Percentiles rank a stretch among this genome's conserved stretches.
Evolutionary conservation across 2,329 filamentous ascomycete genomes (phyloP).

Genomic region (Sclerotinia glacialis): DNA sequence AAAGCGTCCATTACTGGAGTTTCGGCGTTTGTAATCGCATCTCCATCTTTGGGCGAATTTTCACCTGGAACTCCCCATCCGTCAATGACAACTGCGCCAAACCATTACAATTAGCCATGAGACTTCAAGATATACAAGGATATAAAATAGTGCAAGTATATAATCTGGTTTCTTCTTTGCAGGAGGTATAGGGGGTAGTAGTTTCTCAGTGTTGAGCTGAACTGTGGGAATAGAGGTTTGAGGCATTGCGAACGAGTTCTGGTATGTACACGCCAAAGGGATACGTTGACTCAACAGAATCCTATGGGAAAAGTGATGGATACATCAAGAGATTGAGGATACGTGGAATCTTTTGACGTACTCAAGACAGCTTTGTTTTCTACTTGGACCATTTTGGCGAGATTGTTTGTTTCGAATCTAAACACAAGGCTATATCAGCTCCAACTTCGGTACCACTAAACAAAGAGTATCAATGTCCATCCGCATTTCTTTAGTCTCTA

Average conservation of each 20-base stretch:
- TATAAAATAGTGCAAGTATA: slow-evolving; percentile 50
- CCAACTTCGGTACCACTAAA: slow-evolving; percentile 27
- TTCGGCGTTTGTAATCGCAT: slow-evolving; percentile 90
- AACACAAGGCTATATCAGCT: slow-evolving; percentile 21
- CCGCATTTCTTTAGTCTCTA: background rate
- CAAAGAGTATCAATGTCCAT: background rate
- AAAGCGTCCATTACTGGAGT: slow-evolving; percentile 96
- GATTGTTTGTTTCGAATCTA: slow-evolving; percentile 20
- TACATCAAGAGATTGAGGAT: slow-evolving; percentile 27
- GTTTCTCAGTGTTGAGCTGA: slow-evolving; percentile 21
- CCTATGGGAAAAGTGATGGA: background rate
- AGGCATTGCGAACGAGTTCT: slow-evolving; percentile 15
- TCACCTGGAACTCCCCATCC: slow-evolving; percentile 90
- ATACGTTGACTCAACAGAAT: slow-evolving; percentile 1
- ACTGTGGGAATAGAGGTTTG: slow-evolving; percentile 17
- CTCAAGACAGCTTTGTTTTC: slow-evolving; percentile 69
- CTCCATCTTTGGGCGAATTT: slow-evolving; percentile 79
- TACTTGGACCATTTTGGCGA: slow-evolving; percentile 53
- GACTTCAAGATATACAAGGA: slow-evolving; percentile 56
- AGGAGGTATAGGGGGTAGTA: slow-evolving; percentile 15
- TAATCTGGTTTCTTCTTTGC: slow-evolving; percentile 29
- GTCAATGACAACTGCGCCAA: slow-evolving; percentile 85
- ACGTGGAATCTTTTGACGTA: slow-evolving; percentile 44
- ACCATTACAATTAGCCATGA: slow-evolving; percentile 59
- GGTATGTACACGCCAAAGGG: slow-evolving; percentile 7